Evolutionary conservation across 306 rosid genomes (phyloP).

Genomic region (Dalbergia oliveri): DNA sequence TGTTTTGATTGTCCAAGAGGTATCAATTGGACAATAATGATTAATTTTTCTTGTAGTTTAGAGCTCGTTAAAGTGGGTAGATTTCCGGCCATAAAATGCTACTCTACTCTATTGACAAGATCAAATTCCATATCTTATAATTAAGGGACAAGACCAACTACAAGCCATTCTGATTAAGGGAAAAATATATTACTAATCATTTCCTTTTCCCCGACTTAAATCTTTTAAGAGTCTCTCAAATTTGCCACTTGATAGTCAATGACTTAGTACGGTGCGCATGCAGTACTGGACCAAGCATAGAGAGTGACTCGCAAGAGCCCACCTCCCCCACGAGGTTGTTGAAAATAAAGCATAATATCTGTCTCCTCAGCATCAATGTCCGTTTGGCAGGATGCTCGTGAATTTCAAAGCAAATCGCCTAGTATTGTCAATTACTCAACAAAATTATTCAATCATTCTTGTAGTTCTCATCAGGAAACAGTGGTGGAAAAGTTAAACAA

Average conservation of each 20-base stretch:
- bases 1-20: too few relatives aligned
- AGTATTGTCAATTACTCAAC: slow-evolving; percentile 20
- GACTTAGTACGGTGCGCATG: neutral
- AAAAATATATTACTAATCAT: too few relatives aligned
- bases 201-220: too few relatives aligned
- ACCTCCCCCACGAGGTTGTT: slow-evolving; percentile 13
- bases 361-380: neutral
- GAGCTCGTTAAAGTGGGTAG: too few relatives aligned
- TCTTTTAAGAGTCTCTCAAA: too few relatives aligned
- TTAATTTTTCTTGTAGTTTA: too few relatives aligned
- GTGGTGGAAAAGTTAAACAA: slow-evolving; percentile 5
- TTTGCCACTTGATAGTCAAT: neutral
- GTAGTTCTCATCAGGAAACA: slow-evolving; percentile 3
- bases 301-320: neutral
- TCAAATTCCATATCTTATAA: too few relatives aligned
- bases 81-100: too few relatives aligned
- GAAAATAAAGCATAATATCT: slow-evolving; percentile 1
- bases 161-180: too few relatives aligned
- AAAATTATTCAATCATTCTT: neutral
- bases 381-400: slow-evolving; percentile 16
- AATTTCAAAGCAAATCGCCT: neutral
- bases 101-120: too few relatives aligned
- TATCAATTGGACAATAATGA: too few relatives aligned
- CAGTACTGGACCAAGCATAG: neutral
- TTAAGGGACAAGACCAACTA: too few relatives aligned